Conservation (phyloP, 2,329 filamentous ascomycete genomes). For the Tolypocladium pustulatum region DNA sequence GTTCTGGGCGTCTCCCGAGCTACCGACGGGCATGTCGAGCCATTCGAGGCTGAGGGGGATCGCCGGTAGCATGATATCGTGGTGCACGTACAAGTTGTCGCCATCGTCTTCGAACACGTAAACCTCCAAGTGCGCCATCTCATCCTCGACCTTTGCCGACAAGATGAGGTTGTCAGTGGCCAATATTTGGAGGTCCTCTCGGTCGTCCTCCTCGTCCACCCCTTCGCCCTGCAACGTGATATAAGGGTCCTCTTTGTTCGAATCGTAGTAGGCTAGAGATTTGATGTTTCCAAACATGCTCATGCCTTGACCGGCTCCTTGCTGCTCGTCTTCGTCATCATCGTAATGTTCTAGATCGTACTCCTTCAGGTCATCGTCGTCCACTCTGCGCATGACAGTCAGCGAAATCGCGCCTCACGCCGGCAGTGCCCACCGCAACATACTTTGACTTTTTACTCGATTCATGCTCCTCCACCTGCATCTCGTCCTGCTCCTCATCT, state of each 20-base stretch:
- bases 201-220: conserved; percentile 66
- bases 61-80: conserved; percentile 97
- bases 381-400: conserved; percentile 29
- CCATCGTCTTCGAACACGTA: conserved; percentile 94
- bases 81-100: conserved; percentile 97
- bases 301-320: conserved; percentile 55
- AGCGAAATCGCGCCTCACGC: conserved; percentile 3
- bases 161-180: conserved; percentile 88
- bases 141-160: conserved; percentile 90
- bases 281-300: conserved; percentile 95
- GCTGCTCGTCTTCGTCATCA: conserved; percentile 54
- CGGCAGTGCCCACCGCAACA: neutral
- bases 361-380: conserved; percentile 87
- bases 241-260: conserved; percentile 92
- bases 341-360: conserved; percentile 97
- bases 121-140: conserved; percentile 90
- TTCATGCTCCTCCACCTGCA: conserved; percentile 14
- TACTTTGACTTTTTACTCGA: conserved; percentile 2
- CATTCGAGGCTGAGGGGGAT: conserved; percentile 94
- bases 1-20: conserved; percentile 49
- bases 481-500: conserved; percentile 21
- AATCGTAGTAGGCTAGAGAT: conserved; percentile 85
- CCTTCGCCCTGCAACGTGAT: conserved; percentile 71
- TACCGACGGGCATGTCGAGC: conserved; percentile 84
- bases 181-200: conserved; percentile 87